Evolutionary conservation across 1,284 basidiomycete species (phyloP).

Genomic region (Chalciporus sp.): DNA sequence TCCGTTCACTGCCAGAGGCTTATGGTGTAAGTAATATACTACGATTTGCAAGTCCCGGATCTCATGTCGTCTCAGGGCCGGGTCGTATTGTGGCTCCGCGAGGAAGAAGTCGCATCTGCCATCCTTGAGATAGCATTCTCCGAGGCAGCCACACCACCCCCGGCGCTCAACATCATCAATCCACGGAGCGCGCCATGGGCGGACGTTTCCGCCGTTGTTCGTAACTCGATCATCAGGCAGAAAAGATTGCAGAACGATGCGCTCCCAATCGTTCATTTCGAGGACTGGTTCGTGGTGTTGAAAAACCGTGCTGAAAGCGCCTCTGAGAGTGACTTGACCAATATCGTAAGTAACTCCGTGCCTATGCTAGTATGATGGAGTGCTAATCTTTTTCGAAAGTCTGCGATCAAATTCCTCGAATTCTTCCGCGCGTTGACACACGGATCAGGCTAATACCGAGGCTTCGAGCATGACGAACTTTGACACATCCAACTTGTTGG

Average conservation of each 20-base stretch:
- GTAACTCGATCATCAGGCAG: slow-evolving; percentile 10
- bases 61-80: slow-evolving; percentile 3
- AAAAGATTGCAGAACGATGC: slow-evolving; percentile 2
- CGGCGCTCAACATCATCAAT: slow-evolving; percentile 16
- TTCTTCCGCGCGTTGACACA: slow-evolving; percentile 23
- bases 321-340: slow-evolving; percentile 13
- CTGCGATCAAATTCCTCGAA: slow-evolving; percentile 34
- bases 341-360: slow-evolving; percentile 22
- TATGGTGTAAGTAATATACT: slow-evolving; percentile 15
- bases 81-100: slow-evolving; percentile 27
- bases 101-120: slow-evolving; percentile 19
- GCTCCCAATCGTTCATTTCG: slow-evolving; percentile 25
- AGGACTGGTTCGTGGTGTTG: slow-evolving; percentile 27
- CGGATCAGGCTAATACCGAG: slow-evolving; percentile 18
- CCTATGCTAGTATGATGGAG: neutral
- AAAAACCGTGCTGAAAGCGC: slow-evolving; percentile 21
- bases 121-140: slow-evolving; percentile 12
- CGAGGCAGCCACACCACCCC: slow-evolving; percentile 8
- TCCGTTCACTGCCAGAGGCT: slow-evolving; percentile 25
- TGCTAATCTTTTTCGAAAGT: slow-evolving; percentile 12
- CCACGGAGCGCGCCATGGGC: slow-evolving; percentile 18
- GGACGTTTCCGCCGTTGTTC: slow-evolving; percentile 16
- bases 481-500: slow-evolving; percentile 24
- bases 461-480: slow-evolving; percentile 22
- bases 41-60: neutral